phyloP scores from a whole-genome alignment of 345 rosid genomes.

The thale cress (Arabidopsis thaliana) region TAIR10.1 NC_003074.8:9603501-9604000 shows the following conservation, averaged over 20 bases:
- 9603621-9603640: constrained; percentile 8
- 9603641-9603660: constrained; percentile 74
- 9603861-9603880: background rate
- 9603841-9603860: constrained; percentile 65
- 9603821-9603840: constrained; percentile 39
- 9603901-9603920: no score
- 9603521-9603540: constrained; percentile 66
- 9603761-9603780: background rate
- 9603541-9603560: constrained; percentile 62
- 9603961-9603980: no score
- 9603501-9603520: constrained; percentile 75
- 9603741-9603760: constrained; percentile 61
- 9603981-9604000: no score
- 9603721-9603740: constrained; percentile 66
- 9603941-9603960: no score
- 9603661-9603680: constrained; percentile 86
- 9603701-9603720: constrained; percentile 72
- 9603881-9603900: no score
- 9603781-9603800: background rate
- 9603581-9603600: background rate
- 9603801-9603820: constrained; percentile 16
- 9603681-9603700: constrained; percentile 55
- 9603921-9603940: no score
- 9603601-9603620: constrained; percentile 49
- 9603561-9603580: background rate